These are phyloP conservation scores for Knoxia roxburghii DNA, from an alignment of 257 asterid species.

Conservation along the genomic window DNA sequence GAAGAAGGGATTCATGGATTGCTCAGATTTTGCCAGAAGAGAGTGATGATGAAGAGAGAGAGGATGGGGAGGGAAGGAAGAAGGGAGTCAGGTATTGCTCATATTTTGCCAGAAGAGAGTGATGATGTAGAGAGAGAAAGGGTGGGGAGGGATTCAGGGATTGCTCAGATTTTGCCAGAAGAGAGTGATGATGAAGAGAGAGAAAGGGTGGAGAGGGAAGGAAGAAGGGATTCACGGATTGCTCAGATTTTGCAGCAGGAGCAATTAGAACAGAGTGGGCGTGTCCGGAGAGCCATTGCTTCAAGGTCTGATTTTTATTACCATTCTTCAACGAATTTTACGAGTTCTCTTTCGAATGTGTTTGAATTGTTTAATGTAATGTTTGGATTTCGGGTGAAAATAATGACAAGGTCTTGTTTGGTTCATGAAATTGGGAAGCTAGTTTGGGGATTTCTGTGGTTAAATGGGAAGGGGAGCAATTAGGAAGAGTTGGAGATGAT, in stretches of 20 bases:
- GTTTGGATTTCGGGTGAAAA: background rate
- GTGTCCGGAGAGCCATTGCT: conserved; percentile 63
- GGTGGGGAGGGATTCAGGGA: conserved; percentile 28
- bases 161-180: conserved; percentile 34
- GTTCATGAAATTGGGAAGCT: background rate
- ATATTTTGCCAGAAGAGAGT: conserved; percentile 46
- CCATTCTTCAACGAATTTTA: background rate
- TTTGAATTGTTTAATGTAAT: background rate
- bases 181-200: conserved; percentile 35
- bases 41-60: conserved; percentile 29
- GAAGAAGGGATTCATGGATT: conserved; percentile 28
- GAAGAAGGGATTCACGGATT: conserved; percentile 70
- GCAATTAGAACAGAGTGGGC: conserved; percentile 91
- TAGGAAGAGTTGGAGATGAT: no score
- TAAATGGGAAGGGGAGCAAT: no score
- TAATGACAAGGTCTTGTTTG: background rate
- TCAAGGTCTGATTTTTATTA: conserved; percentile 43
- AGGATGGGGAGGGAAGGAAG: conserved; percentile 61
- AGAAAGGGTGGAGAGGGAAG: conserved; percentile 54
- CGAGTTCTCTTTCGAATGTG: background rate
- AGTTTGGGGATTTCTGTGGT: no score
- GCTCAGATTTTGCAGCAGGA: conserved; percentile 71
- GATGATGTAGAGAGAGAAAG: conserved; percentile 29
- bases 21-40: conserved; percentile 34
- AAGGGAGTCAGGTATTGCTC: conserved; percentile 55